Evolutionary conservation across 352 stramenopile genomes (phyloP).

Genomic region (Phytopythium sindhum): DNA sequence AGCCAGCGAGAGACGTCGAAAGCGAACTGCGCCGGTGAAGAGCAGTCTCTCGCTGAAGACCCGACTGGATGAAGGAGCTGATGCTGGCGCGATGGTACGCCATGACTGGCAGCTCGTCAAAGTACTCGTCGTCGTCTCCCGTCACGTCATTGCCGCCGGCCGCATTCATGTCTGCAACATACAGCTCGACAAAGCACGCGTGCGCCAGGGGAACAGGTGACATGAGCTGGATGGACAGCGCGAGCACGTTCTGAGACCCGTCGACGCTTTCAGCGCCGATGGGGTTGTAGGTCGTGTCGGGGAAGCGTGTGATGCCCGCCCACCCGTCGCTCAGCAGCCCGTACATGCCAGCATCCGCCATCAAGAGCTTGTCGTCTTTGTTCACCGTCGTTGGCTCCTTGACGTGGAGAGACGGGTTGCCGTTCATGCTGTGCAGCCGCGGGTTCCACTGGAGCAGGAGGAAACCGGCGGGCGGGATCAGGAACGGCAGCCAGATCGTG

Average conservation of each 20-base stretch:
- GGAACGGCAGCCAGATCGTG: constrained; percentile 71
- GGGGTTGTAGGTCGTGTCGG: constrained; percentile 67
- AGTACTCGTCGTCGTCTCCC: constrained; percentile 26
- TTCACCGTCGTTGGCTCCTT: constrained; percentile 40
- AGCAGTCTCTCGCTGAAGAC: constrained; percentile 62
- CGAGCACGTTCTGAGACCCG: constrained; percentile 70
- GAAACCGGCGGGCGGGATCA: constrained; percentile 74
- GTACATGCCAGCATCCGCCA: constrained; percentile 22
- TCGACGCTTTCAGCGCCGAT: constrained; percentile 58
- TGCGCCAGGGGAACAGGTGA: constrained; percentile 59
- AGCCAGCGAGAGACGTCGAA: constrained; percentile 34
- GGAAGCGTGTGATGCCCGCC: constrained; percentile 67
- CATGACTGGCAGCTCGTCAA: constrained; percentile 43
- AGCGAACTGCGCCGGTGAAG: constrained; percentile 49
- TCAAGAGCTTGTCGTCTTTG: constrained; percentile 40
- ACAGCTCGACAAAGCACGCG: constrained; percentile 77
- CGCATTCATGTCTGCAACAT: constrained; percentile 49
- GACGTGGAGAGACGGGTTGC: constrained; percentile 50
- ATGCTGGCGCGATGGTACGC: constrained; percentile 63
- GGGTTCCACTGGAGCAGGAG: constrained; percentile 85
- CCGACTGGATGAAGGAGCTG: constrained; percentile 69
- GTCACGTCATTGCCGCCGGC: constrained; percentile 44
- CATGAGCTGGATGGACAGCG: constrained; percentile 64
- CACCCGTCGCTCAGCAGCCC: constrained; percentile 55
- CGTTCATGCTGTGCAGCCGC: constrained; percentile 68